phyloP scores from a whole-genome alignment of 2,329 filamentous ascomycete species.

The Colletotrichum endophyticum region DNA sequence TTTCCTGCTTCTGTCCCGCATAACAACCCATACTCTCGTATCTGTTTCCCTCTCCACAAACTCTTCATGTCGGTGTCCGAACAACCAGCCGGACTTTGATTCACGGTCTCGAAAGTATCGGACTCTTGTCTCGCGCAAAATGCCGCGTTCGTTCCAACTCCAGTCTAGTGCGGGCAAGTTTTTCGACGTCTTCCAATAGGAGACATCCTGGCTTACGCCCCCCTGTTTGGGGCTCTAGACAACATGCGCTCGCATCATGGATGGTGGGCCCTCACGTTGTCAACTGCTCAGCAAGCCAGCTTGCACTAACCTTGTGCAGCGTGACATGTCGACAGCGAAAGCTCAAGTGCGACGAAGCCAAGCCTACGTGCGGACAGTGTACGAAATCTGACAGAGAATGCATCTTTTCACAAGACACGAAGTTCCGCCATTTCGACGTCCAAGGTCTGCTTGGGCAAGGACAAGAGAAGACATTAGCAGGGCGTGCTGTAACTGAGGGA shows the following conservation, averaged over 20 bases:
- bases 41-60: background rate
- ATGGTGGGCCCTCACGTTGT: background rate
- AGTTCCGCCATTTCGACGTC: background rate
- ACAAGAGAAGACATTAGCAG: background rate
- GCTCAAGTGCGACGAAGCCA: conserved; percentile 29
- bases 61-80: background rate
- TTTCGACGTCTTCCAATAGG: background rate
- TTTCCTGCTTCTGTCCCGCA: background rate
- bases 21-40: background rate
- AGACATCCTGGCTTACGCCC: background rate
- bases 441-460: background rate
- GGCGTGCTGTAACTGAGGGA: background rate
- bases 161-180: background rate
- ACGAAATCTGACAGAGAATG: conserved; percentile 19
- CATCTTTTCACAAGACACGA: background rate
- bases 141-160: background rate
- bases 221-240: background rate
- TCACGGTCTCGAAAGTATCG: background rate
- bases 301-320: background rate
- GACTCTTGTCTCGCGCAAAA: background rate
- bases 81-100: background rate
- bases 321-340: conserved; percentile 22
- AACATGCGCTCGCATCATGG: conserved; percentile 1
- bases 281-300: background rate
- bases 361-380: conserved; percentile 25